Evolutionary conservation across 805 yeast genomes (phyloP), one percentile per base, ranked within the genome.

Genomic region (Suhomyces kilbournensis): DNA sequence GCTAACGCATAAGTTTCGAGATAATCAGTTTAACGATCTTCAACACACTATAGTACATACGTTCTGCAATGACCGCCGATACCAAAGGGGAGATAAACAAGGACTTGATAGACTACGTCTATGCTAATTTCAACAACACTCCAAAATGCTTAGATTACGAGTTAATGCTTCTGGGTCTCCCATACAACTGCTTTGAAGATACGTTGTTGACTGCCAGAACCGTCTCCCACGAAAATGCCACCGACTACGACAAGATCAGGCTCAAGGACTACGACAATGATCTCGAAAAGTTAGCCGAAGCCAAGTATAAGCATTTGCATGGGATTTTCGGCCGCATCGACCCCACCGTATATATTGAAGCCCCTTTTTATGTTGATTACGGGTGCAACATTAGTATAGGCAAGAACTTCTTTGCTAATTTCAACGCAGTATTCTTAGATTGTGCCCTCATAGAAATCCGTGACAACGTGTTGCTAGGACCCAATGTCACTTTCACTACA

Each of bases 311-410:
- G 15, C 64, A 64, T 55, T 61, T 82, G 23, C 54, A 56, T 12
- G 62, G 62, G 17, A 64, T 84, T 17, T 73, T 86, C 47, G 90
- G 90, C 10, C 65, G 66, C 38, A 60, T 72, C 22, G 81, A 79
- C 44, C 56, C 68, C 9, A 66, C 69, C 47, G 53, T 65, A 12
- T 72, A 65, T 54, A 62, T 84, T 35, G 89, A 85, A 65, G 77
- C 84, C 1, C 90, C 90, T 5, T 77, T 82, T 59, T 70, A 56
- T 54, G 80, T 84, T 42, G 92, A 87, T 64, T 86, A 85, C 60
- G 93, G 92, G 0, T 79, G 72, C 64, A 87, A 86, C 66, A 70
- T 79, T 35, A 65, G 63, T 14, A 56, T 85, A 15, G 92, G 90
- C 1, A 78, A 83, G 52, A 64, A 69, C 26, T 81, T 84, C 64